phyloP scores from a whole-genome alignment of 768 basidiomycete species.

The Hypholoma sublateritium region DNA sequence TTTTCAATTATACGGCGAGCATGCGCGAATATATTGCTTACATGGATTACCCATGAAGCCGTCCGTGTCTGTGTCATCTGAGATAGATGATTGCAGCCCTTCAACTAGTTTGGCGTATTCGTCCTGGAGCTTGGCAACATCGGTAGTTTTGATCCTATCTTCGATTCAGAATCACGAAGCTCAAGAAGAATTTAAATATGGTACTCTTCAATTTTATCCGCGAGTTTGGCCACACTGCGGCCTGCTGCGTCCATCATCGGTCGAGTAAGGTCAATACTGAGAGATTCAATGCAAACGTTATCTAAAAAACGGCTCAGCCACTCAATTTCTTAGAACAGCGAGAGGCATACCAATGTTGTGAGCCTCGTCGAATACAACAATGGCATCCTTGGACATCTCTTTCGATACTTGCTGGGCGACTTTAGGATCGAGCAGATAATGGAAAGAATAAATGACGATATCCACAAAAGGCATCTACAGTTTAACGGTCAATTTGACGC shows the following conservation, averaged over 20 bases:
- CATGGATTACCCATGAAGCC: conserved; percentile 88
- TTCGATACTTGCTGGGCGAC: conserved; percentile 99
- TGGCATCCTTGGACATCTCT: conserved; percentile 96
- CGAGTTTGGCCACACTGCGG: conserved; percentile 81
- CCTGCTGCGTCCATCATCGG: conserved; percentile 97
- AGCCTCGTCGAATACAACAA: conserved; percentile 98
- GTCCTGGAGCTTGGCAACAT: conserved; percentile 92
- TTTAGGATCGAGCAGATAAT: conserved; percentile 97
- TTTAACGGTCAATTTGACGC: conserved; percentile 5
- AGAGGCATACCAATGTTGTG: conserved; percentile 87
- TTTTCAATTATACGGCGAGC: not conserved
- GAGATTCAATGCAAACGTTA: conserved; percentile 98
- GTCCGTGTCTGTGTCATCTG: conserved; percentile 66
- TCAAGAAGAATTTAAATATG: conserved; percentile 23
- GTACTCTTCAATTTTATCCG: conserved; percentile 94
- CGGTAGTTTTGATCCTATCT: conserved; percentile 88
- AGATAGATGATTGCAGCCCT: conserved; percentile 78
- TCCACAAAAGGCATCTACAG: conserved; percentile 91
- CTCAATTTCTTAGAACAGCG: not conserved
- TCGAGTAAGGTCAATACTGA: conserved; percentile 94
- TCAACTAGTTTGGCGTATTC: conserved; percentile 96
- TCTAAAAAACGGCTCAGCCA: conserved; percentile 45
- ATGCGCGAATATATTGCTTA: conserved; percentile 29
- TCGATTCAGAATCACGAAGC: not conserved
- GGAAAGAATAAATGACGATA: conserved; percentile 98